Evolutionary conservation across 2,329 filamentous ascomycete genomes (phyloP), one percentile per base, ranked within the genome.

Genomic region (Exophiala bonariae): DNA sequence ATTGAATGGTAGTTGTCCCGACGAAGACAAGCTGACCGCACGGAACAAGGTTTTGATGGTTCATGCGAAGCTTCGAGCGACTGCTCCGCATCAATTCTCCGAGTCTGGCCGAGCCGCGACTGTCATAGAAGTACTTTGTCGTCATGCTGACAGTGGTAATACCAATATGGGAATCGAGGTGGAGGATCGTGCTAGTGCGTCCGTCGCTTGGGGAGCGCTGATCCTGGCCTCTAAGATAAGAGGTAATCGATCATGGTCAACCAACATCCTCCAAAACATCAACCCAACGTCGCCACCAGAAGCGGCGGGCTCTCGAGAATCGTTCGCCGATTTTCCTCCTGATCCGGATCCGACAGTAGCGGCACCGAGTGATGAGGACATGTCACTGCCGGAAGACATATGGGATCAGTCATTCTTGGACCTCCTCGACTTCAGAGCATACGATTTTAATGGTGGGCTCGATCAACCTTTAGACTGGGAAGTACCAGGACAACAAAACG

Each of bases 331-430:
- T 11, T 26, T 11, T 6, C 6, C 36, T 18, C 31, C 39, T 10
- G n/a, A 16, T 16, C 30, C 44, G n/a, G 30, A 31, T 17, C 14
- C 36, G 5, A 30, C 19, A 23, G 19, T 13, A 16, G 20, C 31
- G 17, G 30, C 19, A 17, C 18, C n/a, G 4, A 7, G 16, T 14
- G 44, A 41, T 19, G 18, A 19, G 10, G 7, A 3, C 26, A 35
- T 28, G 26, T 37, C 44, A 32, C 18, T 47, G 14, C 44, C 44
- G 2, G 37, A 41, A 1, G 32, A 36, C 17, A 17, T 41, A 11
- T 47, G 44, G 44, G 38, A 41, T 36, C 44, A 47, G 16, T 47
- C 44, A 20, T 47, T 47, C 22, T 28, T 47, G 28, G 36, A 47
- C 14, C 34, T 47, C 36, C 44, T 47, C 3, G 44, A 42, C 23